Conservation (phyloP, 225 moss, liverwort and hornwort genomes). For the Pseudisothecium myosuroides region DNA sequence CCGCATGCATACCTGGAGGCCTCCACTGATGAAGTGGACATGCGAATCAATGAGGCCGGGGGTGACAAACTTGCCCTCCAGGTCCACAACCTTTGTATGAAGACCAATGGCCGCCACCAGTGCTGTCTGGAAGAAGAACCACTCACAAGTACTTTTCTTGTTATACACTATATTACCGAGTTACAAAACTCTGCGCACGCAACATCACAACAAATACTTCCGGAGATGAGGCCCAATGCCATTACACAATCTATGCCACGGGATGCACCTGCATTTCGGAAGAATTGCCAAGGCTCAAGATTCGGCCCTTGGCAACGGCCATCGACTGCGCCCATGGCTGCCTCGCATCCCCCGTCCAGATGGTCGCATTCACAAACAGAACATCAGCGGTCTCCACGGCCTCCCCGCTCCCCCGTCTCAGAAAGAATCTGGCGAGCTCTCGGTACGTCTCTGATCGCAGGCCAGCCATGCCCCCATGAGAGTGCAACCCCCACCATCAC, state of each 20-base stretch:
- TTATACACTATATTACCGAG: neutral
- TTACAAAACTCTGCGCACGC: neutral
- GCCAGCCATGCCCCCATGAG: neutral
- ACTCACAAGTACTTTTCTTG: neutral
- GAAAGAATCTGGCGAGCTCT: slow-evolving; percentile 6
- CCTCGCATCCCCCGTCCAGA: slow-evolving; percentile 69
- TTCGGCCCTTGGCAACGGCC: slow-evolving; percentile 62
- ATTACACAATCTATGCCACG: neutral
- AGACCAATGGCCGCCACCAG: slow-evolving; percentile 30
- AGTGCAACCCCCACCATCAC: neutral
- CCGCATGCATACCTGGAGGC: slow-evolving; percentile 38
- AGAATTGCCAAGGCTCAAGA: slow-evolving; percentile 50
- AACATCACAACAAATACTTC: neutral
- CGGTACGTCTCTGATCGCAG: slow-evolving; percentile 20
- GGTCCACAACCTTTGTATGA: slow-evolving; percentile 48
- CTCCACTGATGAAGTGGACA: slow-evolving; percentile 74
- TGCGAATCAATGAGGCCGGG: slow-evolving; percentile 93
- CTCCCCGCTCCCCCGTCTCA: slow-evolving; percentile 6
- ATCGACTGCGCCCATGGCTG: slow-evolving; percentile 66
- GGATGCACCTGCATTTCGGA: slow-evolving; percentile 21
- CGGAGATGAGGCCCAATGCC: neutral
- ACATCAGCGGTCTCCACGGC: slow-evolving; percentile 24
- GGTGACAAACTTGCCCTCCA: slow-evolving; percentile 65
- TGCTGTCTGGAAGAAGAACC: neutral
- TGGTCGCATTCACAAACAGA: slow-evolving; percentile 53